A percentile compares a stretch with the other conserved stretches of the same genome.
Conservation (phyloP, 192 early-diverging fungal genomes). For the Coemansia brasiliensis region DNA sequence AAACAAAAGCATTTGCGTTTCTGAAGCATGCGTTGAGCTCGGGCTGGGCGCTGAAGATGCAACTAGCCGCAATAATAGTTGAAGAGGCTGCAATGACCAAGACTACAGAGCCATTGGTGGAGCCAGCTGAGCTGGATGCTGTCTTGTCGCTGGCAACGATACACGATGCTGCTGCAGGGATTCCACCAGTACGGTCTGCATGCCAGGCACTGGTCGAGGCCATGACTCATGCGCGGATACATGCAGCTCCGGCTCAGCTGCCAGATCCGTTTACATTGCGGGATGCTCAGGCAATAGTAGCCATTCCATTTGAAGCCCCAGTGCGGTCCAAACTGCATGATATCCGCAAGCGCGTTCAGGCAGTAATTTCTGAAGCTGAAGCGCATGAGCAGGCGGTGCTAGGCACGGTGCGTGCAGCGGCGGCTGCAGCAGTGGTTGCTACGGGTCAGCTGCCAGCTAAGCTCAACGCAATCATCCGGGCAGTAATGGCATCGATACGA, state of each 20-base stretch:
- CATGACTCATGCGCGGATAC: conserved; percentile 59
- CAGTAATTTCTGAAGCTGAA: conserved; percentile 67
- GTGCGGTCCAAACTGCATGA: neutral
- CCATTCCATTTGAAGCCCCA: conserved; percentile 40
- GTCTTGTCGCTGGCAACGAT: no score
- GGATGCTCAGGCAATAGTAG: conserved; percentile 55
- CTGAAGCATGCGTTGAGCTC: conserved; percentile 66
- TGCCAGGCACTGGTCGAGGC: conserved; percentile 56
- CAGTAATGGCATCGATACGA: conserved; percentile 86
- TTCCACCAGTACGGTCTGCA: no score
- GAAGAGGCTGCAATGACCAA: conserved; percentile 78
- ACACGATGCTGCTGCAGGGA: no score
- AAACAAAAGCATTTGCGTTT: conserved; percentile 54
- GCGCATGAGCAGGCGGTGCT: conserved; percentile 67
- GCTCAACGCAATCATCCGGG: conserved; percentile 80
- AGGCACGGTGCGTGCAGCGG: conserved; percentile 60
- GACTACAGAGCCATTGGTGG: neutral
- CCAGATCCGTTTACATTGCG: conserved; percentile 58
- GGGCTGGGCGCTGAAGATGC: conserved; percentile 74
- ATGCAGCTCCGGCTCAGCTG: conserved; percentile 49
- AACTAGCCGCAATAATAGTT: conserved; percentile 70
- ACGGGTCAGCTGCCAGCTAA: conserved; percentile 77
- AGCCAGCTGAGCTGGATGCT: no score
- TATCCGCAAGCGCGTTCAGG: conserved; percentile 58
- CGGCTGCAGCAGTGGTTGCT: conserved; percentile 79